Evolutionary conservation across 2,329 filamentous ascomycete species (phyloP), one percentile per base, ranked within the genome.

Genomic region (Nemania diffusa): DNA sequence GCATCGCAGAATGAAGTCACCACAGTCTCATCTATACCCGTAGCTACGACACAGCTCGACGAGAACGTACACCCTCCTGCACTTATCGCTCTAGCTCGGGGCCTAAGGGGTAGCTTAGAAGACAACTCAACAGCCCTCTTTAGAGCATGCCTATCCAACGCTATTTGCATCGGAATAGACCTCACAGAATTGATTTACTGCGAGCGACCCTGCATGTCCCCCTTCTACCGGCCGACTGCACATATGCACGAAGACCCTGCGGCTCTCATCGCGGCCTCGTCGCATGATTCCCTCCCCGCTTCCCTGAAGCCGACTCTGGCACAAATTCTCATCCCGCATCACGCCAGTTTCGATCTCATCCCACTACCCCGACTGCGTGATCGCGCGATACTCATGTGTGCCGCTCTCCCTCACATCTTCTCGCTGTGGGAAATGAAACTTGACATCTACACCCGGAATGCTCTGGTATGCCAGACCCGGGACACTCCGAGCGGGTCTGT

Each of bases 261-360:
- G 13, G 17, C 58, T 9, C 70, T 80, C 9, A 62, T 79, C 15
- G 67, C 71, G 9, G 17, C 62, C 34, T 64, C 67, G 13, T 56
- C 59, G 6, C 22, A 62, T 11, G 53, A 52, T 24, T 71, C 66
- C 2, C 70, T 77, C 1, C 79, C 80, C 9, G 27, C 71, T 4
- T 72, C 79, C 58, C 71, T 82, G 0, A 78, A 73, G 22, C 80
- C 80, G 2, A 81, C 79, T 0, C 66, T 78, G 29, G 73, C 77
- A 2, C 80, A 82, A 67, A 76, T 81, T 11, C 69, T 81, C 11
- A 72, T 78, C 48, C 77, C 78, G 13, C 80, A 81, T 59, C 78
- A 79, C 62, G 74, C 78, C 0, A 75, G 76, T 32, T 64, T 81
- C 13, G 80, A 81, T 60, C 57, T 81, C 2, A 71, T 81, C 5